Conservation (phyloP, 2,329 filamentous ascomycete species). For the Scleromitrula shiraiana region DNA sequence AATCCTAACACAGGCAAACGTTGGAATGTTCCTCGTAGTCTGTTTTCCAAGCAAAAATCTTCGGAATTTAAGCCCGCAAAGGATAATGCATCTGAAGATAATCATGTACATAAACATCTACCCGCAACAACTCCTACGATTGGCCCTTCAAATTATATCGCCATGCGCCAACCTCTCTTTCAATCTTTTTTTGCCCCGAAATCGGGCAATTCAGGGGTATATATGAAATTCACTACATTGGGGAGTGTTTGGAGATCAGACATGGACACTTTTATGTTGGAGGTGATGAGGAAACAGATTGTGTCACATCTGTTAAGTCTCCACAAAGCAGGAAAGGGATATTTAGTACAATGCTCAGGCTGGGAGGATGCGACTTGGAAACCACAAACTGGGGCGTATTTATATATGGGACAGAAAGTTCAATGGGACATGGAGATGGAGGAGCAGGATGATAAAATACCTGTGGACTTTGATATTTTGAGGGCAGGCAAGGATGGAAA, state of each 20-base stretch:
- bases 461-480: conserved; percentile 38
- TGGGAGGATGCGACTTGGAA: conserved; percentile 39
- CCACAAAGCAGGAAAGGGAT: conserved; percentile 30
- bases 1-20: conserved; percentile 45
- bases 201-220: neutral
- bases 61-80: neutral
- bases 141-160: conserved; percentile 11
- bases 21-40: conserved; percentile 48
- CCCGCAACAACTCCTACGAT: neutral
- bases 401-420: conserved; percentile 21
- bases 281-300: conserved; percentile 41
- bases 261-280: conserved; percentile 47
- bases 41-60: conserved; percentile 14
- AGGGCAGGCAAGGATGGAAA: conserved; percentile 27
- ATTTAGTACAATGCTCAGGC: conserved; percentile 34
- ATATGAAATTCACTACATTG: neutral
- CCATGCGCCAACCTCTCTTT: conserved; percentile 6
- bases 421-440: neutral
- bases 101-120: neutral
- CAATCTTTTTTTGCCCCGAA: neutral
- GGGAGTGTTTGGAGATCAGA: conserved; percentile 45
- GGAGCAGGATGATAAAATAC: conserved; percentile 18
- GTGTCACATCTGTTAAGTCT: conserved; percentile 39
- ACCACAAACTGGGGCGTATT: conserved; percentile 23
- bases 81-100: neutral